Conservation (phyloP, 169 alveolate genomes). For the Plasmodium cynomolgi region DNA sequence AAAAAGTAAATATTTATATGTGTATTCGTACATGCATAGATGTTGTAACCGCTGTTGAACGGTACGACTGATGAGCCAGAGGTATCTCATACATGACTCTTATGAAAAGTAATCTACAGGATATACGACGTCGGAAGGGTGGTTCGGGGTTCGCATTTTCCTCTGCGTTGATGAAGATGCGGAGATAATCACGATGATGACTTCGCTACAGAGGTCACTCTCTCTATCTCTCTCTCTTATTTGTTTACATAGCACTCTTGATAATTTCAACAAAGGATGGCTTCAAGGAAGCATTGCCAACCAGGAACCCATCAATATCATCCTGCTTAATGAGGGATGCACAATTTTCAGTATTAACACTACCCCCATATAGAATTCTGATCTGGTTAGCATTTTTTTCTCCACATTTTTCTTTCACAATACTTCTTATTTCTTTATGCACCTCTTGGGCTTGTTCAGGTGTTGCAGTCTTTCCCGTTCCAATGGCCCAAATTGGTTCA, state of each 20-base stretch:
- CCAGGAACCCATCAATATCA: constrained; percentile 99
- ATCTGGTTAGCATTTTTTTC: constrained; percentile 90
- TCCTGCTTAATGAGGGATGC: constrained; percentile 90
- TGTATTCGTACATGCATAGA: not conserved
- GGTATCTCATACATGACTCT: not conserved
- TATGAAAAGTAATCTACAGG: not conserved
- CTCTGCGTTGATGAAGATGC: not conserved
- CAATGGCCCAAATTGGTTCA: constrained; percentile 99
- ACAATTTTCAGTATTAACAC: constrained; percentile 96
- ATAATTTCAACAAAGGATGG: constrained; percentile 96
- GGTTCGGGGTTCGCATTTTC: not conserved
- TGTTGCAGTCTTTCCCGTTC: constrained; percentile 98
- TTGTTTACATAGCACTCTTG: constrained; percentile 79
- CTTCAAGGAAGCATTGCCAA: constrained; percentile 99
- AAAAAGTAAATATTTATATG: not conserved
- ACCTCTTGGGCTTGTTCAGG: constrained; percentile 97
- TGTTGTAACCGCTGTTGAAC: not conserved
- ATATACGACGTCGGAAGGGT: not conserved
- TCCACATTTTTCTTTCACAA: constrained; percentile 73
- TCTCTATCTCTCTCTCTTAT: not conserved
- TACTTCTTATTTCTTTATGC: constrained; percentile 88
- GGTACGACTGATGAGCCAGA: not conserved
- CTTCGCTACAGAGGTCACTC: not conserved
- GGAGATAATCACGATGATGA: not conserved
- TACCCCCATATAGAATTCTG: constrained; percentile 99